These are phyloP conservation scores for Auriculariales sp. DNA, from an alignment of 768 basidiomycete species.

Conservation along the genomic window DNA sequence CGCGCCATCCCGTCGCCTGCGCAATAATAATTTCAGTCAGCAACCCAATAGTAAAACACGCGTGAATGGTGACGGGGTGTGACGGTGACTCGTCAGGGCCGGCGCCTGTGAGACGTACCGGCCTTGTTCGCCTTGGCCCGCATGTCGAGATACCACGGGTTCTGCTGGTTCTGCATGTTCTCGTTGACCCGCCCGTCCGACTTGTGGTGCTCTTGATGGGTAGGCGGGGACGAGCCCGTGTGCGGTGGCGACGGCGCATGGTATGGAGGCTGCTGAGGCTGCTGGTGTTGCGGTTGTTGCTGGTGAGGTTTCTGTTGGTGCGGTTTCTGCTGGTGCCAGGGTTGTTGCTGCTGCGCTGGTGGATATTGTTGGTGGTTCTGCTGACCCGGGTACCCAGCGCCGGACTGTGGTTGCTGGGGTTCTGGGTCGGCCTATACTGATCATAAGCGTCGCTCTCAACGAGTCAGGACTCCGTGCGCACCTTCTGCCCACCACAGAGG, in stretches of 20 bases:
- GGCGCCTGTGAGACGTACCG: neutral
- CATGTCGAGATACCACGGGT: constrained; percentile 53
- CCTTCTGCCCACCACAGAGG: neutral
- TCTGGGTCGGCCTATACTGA: too few relatives aligned
- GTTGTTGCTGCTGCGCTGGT: constrained; percentile 5
- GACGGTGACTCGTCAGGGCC: neutral
- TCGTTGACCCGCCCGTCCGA: constrained; percentile 10
- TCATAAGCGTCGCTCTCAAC: too few relatives aligned
- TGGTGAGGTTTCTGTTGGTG: constrained; percentile 8
- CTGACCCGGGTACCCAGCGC: too few relatives aligned
- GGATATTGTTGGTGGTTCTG: constrained; percentile 1
- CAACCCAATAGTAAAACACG: too few relatives aligned
- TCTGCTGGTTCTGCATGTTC: constrained; percentile 41
- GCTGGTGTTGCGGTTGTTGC: constrained; percentile 10
- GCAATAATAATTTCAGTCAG: neutral
- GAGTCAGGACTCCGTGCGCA: too few relatives aligned
- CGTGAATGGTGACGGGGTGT: too few relatives aligned
- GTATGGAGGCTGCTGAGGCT: constrained; percentile 8
- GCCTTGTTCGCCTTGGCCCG: constrained; percentile 60
- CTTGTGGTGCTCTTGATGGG: constrained; percentile 8
- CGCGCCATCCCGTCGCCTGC: constrained; percentile 65
- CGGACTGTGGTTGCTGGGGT: too few relatives aligned
- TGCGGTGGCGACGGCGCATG: constrained; percentile 8
- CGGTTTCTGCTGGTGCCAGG: constrained; percentile 9
- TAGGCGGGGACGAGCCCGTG: constrained; percentile 19